Percentiles rank a stretch among this genome's conserved stretches.
Evolutionary conservation across 2,329 filamentous ascomycete genomes (phyloP).

Genomic region (Rhynchosporium secalis): DNA sequence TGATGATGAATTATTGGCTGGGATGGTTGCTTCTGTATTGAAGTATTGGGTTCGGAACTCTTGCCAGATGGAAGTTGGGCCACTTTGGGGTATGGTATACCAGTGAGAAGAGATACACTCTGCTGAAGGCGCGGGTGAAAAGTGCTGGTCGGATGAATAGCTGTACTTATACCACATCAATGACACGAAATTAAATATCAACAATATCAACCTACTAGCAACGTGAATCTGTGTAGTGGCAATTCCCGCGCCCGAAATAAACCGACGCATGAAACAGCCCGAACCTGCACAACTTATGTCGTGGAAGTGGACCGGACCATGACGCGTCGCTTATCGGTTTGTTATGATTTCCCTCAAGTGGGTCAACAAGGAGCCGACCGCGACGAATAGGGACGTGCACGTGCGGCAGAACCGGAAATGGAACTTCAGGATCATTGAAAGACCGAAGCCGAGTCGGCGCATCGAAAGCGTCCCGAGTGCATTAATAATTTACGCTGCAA

Average conservation of each 20-base stretch:
- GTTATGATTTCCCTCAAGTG: conserved; percentile 19
- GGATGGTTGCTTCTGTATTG: conserved; percentile 16
- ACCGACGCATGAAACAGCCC: too few relatives aligned
- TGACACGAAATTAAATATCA: conserved; percentile 18
- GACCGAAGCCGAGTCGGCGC: not conserved
- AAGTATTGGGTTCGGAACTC: conserved; percentile 14
- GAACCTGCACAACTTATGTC: not conserved
- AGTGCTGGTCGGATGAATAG: conserved; percentile 13
- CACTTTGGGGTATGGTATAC: conserved; percentile 12
- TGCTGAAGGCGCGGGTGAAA: conserved; percentile 1
- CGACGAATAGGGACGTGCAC: not conserved
- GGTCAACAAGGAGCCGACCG: conserved; percentile 2
- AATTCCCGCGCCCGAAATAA: too few relatives aligned
- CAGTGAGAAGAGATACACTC: not conserved
- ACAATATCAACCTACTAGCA: not conserved
- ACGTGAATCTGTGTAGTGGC: too few relatives aligned
- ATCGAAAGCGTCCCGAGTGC: not conserved
- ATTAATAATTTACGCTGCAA: not conserved
- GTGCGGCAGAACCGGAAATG: too few relatives aligned
- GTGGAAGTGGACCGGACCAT: not conserved
- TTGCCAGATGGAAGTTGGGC: conserved; percentile 16
- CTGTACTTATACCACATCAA: conserved; percentile 33
- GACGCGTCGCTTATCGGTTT: conserved; percentile 21
- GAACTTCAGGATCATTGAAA: too few relatives aligned
- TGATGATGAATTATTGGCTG: conserved; percentile 19